phyloP scores from a whole-genome alignment of 148 eudicot species.

The Fagopyrum homotropicum region DNA sequence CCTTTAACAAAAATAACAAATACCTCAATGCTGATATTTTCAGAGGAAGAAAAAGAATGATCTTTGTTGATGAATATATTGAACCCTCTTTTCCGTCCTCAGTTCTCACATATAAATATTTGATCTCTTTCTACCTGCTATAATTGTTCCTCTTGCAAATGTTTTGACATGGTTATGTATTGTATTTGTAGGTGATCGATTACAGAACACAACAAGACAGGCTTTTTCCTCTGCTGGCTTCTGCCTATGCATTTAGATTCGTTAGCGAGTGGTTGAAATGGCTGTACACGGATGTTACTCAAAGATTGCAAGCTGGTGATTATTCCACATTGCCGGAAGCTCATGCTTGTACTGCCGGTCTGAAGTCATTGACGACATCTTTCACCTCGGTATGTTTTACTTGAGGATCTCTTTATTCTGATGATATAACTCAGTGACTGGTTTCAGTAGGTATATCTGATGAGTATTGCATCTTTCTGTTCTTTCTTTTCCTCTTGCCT shows the following conservation, averaged over 20 bases:
- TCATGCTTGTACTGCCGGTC: constrained; percentile 97
- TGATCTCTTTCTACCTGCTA: no score
- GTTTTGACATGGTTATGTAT: neutral
- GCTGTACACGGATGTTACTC: constrained; percentile 80
- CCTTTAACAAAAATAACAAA: neutral
- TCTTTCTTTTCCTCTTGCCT: neutral
- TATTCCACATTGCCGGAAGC: constrained; percentile 93
- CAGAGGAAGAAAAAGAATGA: no score
- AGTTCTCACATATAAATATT: no score
- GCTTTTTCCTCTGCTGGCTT: constrained; percentile 94
- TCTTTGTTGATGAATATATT: no score
- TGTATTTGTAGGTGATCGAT: constrained; percentile 66
- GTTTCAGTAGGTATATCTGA: neutral
- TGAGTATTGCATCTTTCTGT: neutral
- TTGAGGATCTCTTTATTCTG: neutral
- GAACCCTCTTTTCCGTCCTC: no score
- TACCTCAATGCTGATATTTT: no score
- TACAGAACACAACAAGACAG: constrained; percentile 95
- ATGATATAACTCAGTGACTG: neutral
- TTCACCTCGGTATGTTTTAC: constrained; percentile 69
- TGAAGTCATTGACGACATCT: constrained; percentile 90
- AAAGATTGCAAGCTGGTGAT: constrained; percentile 75
- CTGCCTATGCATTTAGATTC: constrained; percentile 93
- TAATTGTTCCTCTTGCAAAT: no score
- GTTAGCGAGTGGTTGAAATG: constrained; percentile 89